These are phyloP conservation scores for Tothia fuscella DNA, from an alignment of 2,329 filamentous ascomycete genomes.

Conservation along the genomic window DNA sequence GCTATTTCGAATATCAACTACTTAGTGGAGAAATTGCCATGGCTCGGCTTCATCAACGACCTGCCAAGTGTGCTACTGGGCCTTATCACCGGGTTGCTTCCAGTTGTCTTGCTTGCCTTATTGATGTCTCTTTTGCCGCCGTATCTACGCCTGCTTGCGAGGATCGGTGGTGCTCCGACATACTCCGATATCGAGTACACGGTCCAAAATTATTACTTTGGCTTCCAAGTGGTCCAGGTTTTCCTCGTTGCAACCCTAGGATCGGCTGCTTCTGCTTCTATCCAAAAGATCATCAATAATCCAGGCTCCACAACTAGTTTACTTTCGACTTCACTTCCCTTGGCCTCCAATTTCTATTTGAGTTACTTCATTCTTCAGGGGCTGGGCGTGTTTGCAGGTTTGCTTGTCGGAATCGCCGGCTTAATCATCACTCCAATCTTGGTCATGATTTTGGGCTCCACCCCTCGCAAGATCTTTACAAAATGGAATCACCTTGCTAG, in stretches of 20 bases:
- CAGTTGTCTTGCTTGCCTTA: conserved; percentile 29
- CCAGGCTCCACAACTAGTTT: conserved; percentile 21
- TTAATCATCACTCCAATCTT: conserved; percentile 21
- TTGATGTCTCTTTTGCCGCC: conserved; percentile 34
- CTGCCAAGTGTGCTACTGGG: conserved; percentile 31
- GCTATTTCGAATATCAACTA: conserved; percentile 72
- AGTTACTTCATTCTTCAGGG: conserved; percentile 30
- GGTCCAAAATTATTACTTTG: conserved; percentile 27
- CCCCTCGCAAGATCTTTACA: conserved; percentile 31
- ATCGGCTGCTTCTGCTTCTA: conserved; percentile 25
- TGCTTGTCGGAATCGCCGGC: conserved; percentile 19
- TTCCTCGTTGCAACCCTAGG: conserved; percentile 30
- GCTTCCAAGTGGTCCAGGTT: conserved; percentile 30
- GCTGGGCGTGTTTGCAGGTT: conserved; percentile 18
- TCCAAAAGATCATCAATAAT: conserved; percentile 20
- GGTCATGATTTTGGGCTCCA: conserved; percentile 18
- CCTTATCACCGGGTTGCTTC: conserved; percentile 35
- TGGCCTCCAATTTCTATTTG: conserved; percentile 30
- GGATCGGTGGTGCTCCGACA: conserved; percentile 26
- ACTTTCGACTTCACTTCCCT: conserved; percentile 25
- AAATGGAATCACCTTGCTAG: conserved; percentile 31
- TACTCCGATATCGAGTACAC: conserved; percentile 32
- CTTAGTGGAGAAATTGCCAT: conserved; percentile 33
- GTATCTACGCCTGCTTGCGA: conserved; percentile 27
- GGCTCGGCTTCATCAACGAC: conserved; percentile 30